These are phyloP conservation scores for Quercus variabilis DNA, from an alignment of 306 rosid species.

Conservation along the genomic window DNA sequence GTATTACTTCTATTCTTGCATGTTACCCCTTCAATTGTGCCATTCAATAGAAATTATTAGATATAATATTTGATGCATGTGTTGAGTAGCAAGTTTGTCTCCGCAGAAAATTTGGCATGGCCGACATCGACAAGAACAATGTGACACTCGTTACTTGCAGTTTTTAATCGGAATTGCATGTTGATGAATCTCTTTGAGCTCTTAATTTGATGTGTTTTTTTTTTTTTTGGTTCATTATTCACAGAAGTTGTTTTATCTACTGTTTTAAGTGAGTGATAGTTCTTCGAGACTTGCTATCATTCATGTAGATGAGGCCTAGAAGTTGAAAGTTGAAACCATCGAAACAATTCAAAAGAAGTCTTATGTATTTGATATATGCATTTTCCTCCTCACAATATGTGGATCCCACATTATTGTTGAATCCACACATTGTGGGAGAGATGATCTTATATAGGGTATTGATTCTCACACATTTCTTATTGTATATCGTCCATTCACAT, in stretches of 20 bases:
- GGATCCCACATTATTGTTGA: too few species aligned
- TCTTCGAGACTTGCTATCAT: not conserved
- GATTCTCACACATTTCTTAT: too few species aligned
- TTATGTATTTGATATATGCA: too few species aligned
- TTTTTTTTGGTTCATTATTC: not conserved
- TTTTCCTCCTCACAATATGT: too few species aligned
- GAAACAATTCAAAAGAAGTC: too few species aligned
- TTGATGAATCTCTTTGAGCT: not conserved
- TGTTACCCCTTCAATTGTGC: not conserved
- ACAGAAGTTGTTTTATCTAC: not conserved
- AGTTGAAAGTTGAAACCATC: not conserved
- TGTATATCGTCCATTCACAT: too few species aligned
- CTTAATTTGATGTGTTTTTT: not conserved
- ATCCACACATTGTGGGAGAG: too few species aligned
- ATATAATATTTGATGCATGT: not conserved
- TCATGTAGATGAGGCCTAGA: not conserved
- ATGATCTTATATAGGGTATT: too few species aligned
- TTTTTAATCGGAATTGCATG: not conserved
- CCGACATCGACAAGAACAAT: not conserved
- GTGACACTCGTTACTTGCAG: not conserved
- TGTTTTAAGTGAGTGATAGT: not conserved
- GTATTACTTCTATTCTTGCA: too few species aligned
- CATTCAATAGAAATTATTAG: not conserved
- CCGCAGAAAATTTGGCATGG: not conserved
- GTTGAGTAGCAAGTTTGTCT: not conserved